Percentiles rank a stretch among this genome's conserved stretches.
phyloP scores from a whole-genome alignment of 306 rosid species.

The Arachis stenosperma region DNA sequence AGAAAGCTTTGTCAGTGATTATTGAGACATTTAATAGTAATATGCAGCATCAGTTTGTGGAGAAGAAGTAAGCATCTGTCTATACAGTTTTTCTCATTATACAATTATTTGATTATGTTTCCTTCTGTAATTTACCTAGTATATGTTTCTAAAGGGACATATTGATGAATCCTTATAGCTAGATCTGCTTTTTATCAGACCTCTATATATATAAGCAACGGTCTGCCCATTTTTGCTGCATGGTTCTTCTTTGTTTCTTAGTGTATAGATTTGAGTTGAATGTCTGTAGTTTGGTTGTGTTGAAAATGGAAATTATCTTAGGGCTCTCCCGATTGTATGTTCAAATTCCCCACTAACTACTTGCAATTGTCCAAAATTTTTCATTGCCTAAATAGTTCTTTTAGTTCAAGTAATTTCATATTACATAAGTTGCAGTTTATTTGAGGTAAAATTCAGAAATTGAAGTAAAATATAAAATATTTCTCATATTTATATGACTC shows the following conservation, averaged over 20 bases:
- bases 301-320: background rate
- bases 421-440: background rate
- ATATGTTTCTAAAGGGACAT: background rate
- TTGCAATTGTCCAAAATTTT: conserved; percentile 3
- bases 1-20: conserved; percentile 60
- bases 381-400: background rate
- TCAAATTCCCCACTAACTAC: background rate
- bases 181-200: background rate
- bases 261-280: background rate
- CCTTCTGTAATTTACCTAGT: background rate
- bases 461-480: no score
- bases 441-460: background rate
- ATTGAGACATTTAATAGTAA: conserved; percentile 58
- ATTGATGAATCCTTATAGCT: conserved; percentile 12
- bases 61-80: conserved; percentile 65
- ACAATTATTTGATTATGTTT: background rate
- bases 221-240: background rate
- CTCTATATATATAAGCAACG: conserved; percentile 1
- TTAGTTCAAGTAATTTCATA: background rate
- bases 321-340: background rate
- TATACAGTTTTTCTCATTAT: background rate
- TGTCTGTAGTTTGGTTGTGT: background rate
- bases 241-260: conserved; percentile 1
- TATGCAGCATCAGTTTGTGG: conserved; percentile 69
- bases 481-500: no score